Conservation (phyloP, 2,329 filamentous ascomycete species). For the Sclerotinia trifoliorum region DNA sequence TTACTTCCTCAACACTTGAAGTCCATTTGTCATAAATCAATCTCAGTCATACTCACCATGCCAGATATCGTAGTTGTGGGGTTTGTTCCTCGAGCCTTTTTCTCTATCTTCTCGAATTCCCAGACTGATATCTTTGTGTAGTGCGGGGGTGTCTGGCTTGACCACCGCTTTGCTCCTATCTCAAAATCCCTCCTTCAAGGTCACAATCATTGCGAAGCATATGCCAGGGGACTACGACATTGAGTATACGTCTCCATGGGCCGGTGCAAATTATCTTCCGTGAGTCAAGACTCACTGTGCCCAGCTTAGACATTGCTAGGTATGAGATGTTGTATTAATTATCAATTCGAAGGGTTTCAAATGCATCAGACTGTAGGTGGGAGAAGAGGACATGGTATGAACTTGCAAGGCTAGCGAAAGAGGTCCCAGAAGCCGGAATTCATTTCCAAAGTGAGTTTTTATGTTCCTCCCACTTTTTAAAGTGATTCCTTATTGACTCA, state of each 20-base stretch:
- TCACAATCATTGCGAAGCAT: slow-evolving; percentile 79
- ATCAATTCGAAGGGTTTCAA: slow-evolving; percentile 39
- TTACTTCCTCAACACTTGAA: neutral
- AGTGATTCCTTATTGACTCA: slow-evolving; percentile 1
- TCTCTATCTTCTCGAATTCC: slow-evolving; percentile 10
- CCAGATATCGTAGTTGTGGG: slow-evolving; percentile 43
- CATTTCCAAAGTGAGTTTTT: slow-evolving; percentile 65
- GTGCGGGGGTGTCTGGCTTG: slow-evolving; percentile 64
- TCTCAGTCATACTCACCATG: slow-evolving; percentile 27
- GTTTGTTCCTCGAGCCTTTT: slow-evolving; percentile 31
- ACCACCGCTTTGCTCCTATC: slow-evolving; percentile 64
- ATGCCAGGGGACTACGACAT: slow-evolving; percentile 94
- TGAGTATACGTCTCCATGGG: slow-evolving; percentile 88
- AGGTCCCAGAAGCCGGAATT: slow-evolving; percentile 74
- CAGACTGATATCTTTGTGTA: slow-evolving; percentile 37
- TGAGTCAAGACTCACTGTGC: slow-evolving; percentile 44
- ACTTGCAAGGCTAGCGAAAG: slow-evolving; percentile 56
- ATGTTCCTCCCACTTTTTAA: neutral
- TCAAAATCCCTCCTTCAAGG: slow-evolving; percentile 51
- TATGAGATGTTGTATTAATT: slow-evolving; percentile 16
- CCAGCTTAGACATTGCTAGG: neutral
- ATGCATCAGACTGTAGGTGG: slow-evolving; percentile 47
- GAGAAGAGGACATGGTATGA: slow-evolving; percentile 65
- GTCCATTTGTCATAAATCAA: neutral
- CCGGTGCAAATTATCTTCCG: slow-evolving; percentile 78